These are phyloP conservation scores for Penicillium sp. DNA, from an alignment of 2,329 filamentous ascomycete species.

Conservation along the genomic window DNA sequence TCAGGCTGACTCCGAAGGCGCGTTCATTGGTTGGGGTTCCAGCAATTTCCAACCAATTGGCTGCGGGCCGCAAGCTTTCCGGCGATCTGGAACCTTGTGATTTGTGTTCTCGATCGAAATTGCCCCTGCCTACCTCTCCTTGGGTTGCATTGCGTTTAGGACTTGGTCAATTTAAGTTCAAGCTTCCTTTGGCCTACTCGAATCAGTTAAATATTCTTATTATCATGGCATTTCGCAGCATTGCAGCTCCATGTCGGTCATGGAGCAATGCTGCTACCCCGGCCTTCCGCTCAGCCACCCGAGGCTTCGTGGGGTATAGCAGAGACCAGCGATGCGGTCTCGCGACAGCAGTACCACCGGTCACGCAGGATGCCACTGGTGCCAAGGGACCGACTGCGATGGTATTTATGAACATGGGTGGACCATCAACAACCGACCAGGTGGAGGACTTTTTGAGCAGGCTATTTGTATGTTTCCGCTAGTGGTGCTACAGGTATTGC, in stretches of 20 bases:
- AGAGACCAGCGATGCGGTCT: slow-evolving; percentile 34
- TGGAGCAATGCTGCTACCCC: slow-evolving; percentile 20
- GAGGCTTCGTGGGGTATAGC: slow-evolving; percentile 22
- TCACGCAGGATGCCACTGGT: slow-evolving; percentile 71
- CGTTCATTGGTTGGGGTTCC: slow-evolving; percentile 29
- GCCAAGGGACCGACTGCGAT: slow-evolving; percentile 87
- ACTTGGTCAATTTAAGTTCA: not conserved
- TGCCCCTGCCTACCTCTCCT: not conserved
- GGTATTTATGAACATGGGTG: slow-evolving; percentile 99
- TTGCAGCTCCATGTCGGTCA: slow-evolving; percentile 32
- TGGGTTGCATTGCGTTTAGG: not conserved
- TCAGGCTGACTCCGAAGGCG: slow-evolving; percentile 27
- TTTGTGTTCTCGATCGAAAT: not conserved
- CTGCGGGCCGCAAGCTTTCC: slow-evolving; percentile 6
- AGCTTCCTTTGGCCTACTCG: not conserved
- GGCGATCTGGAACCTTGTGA: slow-evolving; percentile 2
- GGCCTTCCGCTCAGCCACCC: slow-evolving; percentile 21
- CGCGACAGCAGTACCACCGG: slow-evolving; percentile 69
- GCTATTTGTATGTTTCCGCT: slow-evolving; percentile 71
- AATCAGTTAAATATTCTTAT: not conserved
- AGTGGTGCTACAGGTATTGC: not conserved
- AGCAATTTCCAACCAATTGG: not conserved
- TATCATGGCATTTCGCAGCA: slow-evolving; percentile 16
- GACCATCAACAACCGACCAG: slow-evolving; percentile 82
- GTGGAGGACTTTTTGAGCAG: slow-evolving; percentile 87